Evolutionary conservation across 352 stramenopile species (phyloP).

Genomic region (Globisporangium acanthophoron): DNA sequence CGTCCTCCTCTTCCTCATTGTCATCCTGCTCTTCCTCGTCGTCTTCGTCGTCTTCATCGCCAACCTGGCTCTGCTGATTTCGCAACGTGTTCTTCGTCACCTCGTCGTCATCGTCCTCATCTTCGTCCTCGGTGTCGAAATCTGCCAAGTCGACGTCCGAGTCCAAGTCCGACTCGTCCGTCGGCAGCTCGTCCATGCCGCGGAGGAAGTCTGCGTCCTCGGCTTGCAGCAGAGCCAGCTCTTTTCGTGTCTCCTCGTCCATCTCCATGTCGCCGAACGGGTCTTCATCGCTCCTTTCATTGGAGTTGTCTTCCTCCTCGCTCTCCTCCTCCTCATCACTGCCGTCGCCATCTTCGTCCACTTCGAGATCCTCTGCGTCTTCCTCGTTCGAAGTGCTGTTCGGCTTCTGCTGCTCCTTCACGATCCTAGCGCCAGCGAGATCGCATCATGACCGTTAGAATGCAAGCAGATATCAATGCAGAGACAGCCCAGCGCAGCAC

Average conservation of each 20-base stretch:
- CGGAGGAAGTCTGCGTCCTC: conserved; percentile 81
- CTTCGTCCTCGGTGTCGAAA: conserved; percentile 65
- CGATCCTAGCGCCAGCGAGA: conserved; percentile 29
- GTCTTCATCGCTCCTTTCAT: conserved; percentile 11
- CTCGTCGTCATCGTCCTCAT: conserved; percentile 34
- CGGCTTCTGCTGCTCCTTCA: conserved; percentile 44
- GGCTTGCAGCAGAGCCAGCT: conserved; percentile 69
- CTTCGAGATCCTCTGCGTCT: conserved; percentile 23
- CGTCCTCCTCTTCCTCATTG: conserved; percentile 11
- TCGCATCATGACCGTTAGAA: background rate
- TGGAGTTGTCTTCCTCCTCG: conserved; percentile 19
- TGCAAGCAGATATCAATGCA: background rate
- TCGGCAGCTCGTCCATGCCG: conserved; percentile 81
- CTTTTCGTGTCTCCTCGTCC: conserved; percentile 72
- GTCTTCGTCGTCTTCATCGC: conserved; percentile 14
- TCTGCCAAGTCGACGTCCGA: conserved; percentile 54
- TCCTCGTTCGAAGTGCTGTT: conserved; percentile 11
- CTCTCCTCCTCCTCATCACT: conserved; percentile 18
- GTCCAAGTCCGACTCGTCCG: conserved; percentile 74
- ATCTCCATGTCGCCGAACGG: conserved; percentile 53
- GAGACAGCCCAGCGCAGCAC: background rate
- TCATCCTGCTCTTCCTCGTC: conserved; percentile 12
- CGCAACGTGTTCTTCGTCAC: conserved; percentile 43
- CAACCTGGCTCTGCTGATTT: conserved; percentile 32
- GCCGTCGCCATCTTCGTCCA: conserved; percentile 22